Base-by-base conservation (phyloP, 1,139 yeast genomes). In the Spathaspora sp. region DNA sequence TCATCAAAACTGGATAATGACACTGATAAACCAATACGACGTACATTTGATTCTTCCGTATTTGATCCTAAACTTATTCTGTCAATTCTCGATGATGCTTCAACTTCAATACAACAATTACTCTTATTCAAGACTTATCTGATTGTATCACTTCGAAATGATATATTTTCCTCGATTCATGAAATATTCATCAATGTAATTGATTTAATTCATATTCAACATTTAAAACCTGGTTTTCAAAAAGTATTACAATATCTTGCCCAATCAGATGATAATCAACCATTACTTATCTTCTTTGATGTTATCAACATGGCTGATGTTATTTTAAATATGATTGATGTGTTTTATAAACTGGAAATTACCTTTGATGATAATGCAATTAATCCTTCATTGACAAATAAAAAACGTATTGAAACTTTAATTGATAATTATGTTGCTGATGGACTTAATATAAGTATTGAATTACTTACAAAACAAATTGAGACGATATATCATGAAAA, bases 301-400 rank as follows among this genome's bases (percentile, higher is more conserved):
- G 73, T 93, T 51, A 95, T 93, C 39, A 93, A 91, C 56, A 84
- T 89, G 55, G 98, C 97, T 7, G 99, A 93, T 62, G 70, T 91
- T 51, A 89, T 93, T 26, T 86, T 89, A 58, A 98, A 91, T 61
- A 89, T 93, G 96, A 71, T 90, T 39, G 93, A 89, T 50, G 89
- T 90, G 1, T 93, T 93, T 58, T 91, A 89, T 65, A 86, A 88
- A 55, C 93, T 89, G 60, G 98, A 93, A 60, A 76, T 85, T 23
- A 81, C 89, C 23, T 83, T 82, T 56, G 78, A 82, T 48, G 86
- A 85, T 53, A 76, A 80, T 50, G 95, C 95, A 48, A 87, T 91
- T 57, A 84, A 89, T 50, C 88, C 89, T 16, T 82, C 95, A 3
- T 78, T 88, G 42, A 93, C 89, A 58, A 82, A 83, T 38, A 93